Conservation (phyloP, 2,329 filamentous ascomycete genomes). For the Fusarium sp. region DNA sequence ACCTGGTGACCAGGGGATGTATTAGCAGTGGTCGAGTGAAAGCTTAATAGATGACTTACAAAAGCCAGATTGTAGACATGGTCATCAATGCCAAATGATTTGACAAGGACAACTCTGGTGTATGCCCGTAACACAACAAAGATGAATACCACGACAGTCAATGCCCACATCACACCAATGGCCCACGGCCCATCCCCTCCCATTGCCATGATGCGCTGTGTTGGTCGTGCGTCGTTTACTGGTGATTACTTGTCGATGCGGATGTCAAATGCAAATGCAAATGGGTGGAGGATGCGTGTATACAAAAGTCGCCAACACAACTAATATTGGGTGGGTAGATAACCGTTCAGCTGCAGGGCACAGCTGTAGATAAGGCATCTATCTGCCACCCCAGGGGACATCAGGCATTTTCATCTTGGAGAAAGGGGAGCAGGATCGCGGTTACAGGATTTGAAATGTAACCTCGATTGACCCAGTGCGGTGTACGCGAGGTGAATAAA, state of each 20-base stretch:
- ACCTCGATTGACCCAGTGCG: too few species aligned
- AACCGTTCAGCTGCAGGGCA: too few species aligned
- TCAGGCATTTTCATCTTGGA: too few species aligned
- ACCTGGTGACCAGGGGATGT: background rate
- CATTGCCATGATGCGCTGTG: slow-evolving; percentile 23
- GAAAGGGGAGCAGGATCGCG: too few species aligned
- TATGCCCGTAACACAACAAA: slow-evolving; percentile 56
- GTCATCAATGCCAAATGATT: slow-evolving; percentile 52
- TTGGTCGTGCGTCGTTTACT: background rate
- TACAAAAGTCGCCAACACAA: too few species aligned
- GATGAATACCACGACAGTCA: slow-evolving; percentile 43
- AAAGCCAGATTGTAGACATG: slow-evolving; percentile 50
- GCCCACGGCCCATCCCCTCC: slow-evolving; percentile 41
- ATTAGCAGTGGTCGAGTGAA: background rate
- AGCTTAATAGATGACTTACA: slow-evolving; percentile 4
- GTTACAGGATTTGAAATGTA: too few species aligned
- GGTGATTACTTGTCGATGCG: background rate
- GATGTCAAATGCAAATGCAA: too few species aligned
- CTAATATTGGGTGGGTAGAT: too few species aligned
- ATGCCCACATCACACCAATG: slow-evolving; percentile 48
- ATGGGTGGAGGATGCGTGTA: too few species aligned
- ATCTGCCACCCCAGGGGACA: too few species aligned
- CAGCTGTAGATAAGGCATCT: too few species aligned
- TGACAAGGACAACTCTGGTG: slow-evolving; percentile 51
- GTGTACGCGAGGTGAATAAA: too few species aligned